Base-by-base conservation (phyloP, 306 rosid genomes). In the Glycine soja region DNA sequence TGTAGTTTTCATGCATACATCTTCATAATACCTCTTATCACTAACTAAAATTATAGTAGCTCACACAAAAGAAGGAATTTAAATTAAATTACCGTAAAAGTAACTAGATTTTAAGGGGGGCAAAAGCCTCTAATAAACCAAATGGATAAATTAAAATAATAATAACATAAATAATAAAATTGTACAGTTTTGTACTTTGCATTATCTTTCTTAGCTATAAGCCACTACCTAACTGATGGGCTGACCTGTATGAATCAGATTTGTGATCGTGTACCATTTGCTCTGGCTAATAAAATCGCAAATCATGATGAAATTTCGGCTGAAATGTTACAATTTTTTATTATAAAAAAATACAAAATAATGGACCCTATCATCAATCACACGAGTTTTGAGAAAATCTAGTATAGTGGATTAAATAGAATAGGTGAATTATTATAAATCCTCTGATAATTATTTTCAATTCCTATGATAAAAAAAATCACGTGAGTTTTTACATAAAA, bases 171-270 rank as follows among this genome's bases (percentile, higher is more conserved):
- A 43, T 67, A 38, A 45, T 9, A 6, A 77, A 38, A 16, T 19
- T 2, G 62, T 74, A 56, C 62, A 1, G 34, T 34, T 61, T 30
- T 62, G 78, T 67, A 80, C 74, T 66, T 74, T 56, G 59, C 1
- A 65, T 56, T 6, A 69, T 82, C 57, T 36, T 67, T 82, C 50
- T 9, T 13, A 51, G 72, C 7, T 70, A 58, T 36, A 38, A 38
- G 43, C 43, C 6, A 38, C 7, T 4, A 38, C 4, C 43, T 38
- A 38, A 38, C 54, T 53, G 32, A 56, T 65, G n/a, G 46, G 11
- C 18, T 65, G 15, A 53, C 2, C 45, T 16, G 6, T 36, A 36
- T 52, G 48, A 70, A 40, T 61, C 69, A 63, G 15, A 83, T 14
- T 62, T 42, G 18, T 48, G 47, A 32, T 13, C 3, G 38, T 38